Evolutionary conservation across 2,329 filamentous ascomycete genomes (phyloP).

Genomic region (Pseudopyrenochaeta lycopersici): DNA sequence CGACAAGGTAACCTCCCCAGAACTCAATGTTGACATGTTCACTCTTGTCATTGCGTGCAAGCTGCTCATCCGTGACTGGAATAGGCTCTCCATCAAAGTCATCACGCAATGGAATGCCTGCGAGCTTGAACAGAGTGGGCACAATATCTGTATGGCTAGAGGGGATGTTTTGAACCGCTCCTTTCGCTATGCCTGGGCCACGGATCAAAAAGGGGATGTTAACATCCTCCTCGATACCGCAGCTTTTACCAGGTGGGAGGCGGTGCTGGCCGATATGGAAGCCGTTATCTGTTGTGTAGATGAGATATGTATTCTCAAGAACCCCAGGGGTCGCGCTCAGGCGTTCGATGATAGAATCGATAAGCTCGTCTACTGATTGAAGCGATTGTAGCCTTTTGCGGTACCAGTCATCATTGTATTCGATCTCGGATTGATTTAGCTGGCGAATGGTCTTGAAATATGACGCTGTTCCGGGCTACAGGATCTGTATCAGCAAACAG

Average conservation of each 20-base stretch:
- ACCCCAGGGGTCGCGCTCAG: constrained; percentile 52
- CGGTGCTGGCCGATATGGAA: constrained; percentile 54
- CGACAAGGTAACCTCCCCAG: constrained; percentile 49
- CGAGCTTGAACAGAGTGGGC: constrained; percentile 49
- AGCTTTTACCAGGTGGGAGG: constrained; percentile 52
- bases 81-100: constrained; percentile 51
- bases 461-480: constrained; percentile 24
- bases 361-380: constrained; percentile 64
- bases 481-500: neutral
- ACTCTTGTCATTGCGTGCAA: constrained; percentile 17
- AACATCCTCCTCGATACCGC: constrained; percentile 53
- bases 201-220: constrained; percentile 53
- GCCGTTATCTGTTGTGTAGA: constrained; percentile 55
- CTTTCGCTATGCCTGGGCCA: constrained; percentile 47
- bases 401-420: constrained; percentile 64
- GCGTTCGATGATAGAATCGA: constrained; percentile 55
- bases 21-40: constrained; percentile 55
- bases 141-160: constrained; percentile 53
- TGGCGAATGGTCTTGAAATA: constrained; percentile 35
- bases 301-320: constrained; percentile 58
- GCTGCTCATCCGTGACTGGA: constrained; percentile 33
- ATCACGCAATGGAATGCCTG: constrained; percentile 39
- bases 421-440: constrained; percentile 58
- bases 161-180: constrained; percentile 27
- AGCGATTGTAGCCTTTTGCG: constrained; percentile 59